Evolutionary conservation across 805 yeast genomes (phyloP).

Genomic region (Sungouiella thailandica): DNA sequence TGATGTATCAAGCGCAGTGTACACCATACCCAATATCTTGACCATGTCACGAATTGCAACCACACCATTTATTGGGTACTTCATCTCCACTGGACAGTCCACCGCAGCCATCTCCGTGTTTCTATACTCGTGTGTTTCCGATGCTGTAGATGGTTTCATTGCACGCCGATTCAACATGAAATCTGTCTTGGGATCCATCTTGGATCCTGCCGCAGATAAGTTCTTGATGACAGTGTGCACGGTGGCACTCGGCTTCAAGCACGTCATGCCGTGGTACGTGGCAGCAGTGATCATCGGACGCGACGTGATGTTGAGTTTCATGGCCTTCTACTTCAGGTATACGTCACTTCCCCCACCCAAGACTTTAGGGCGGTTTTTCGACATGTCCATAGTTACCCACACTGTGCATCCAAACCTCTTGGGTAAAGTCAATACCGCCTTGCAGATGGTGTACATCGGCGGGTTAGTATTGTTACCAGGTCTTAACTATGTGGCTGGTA

Average conservation of each 20-base stretch:
- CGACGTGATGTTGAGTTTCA: conserved; percentile 66
- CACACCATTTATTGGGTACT: conserved; percentile 82
- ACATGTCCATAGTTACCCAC: conserved; percentile 70
- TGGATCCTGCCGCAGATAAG: conserved; percentile 96
- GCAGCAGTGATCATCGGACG: conserved; percentile 78
- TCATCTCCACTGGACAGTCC: conserved; percentile 60
- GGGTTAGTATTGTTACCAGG: conserved; percentile 34
- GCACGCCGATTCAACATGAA: conserved; percentile 77
- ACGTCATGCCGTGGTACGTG: conserved; percentile 60
- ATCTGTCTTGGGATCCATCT: conserved; percentile 80
- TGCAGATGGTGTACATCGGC: conserved; percentile 87
- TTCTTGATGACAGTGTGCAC: conserved; percentile 84
- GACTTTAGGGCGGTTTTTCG: conserved; percentile 68
- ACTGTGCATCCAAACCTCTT: conserved; percentile 83
- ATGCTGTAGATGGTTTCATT: conserved; percentile 84
- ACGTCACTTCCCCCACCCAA: conserved; percentile 70
- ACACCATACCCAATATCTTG: conserved; percentile 81
- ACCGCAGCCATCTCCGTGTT: conserved; percentile 67
- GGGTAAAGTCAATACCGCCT: conserved; percentile 83
- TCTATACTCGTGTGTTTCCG: conserved; percentile 84
- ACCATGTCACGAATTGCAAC: conserved; percentile 76
- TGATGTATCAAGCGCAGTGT: conserved; percentile 35
- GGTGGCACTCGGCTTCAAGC: conserved; percentile 61
- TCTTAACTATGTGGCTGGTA: conserved; percentile 19
- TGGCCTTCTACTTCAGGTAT: conserved; percentile 71